Base-by-base conservation (phyloP, 1,139 yeast genomes). In the Blastobotrys capitulatus region DNA sequence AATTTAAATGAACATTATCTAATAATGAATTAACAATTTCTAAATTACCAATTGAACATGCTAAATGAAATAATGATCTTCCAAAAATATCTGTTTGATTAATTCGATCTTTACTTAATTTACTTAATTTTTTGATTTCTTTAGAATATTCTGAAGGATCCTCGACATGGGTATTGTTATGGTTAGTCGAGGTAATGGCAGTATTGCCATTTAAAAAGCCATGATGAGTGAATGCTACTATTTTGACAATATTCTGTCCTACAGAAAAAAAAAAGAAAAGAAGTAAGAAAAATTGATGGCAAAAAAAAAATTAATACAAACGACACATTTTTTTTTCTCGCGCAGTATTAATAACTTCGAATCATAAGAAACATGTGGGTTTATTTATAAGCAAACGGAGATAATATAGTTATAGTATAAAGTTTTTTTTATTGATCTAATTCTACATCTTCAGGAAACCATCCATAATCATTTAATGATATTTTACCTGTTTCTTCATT, bases 1-100 rank as follows among this genome's bases (percentile, higher is more conserved):
- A 19, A 42, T 82, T 74, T 10, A 73, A 60, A 42, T 75, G 72
- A 7, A 76, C 72, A 56, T 78, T 74, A 51, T 74, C 74, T 38
- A 84, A 64, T 6, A 85, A 57, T 38, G 70, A 69, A 15, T 41
- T 43, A 4, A 48, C 37, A 13, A 50, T 18, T 2, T 32, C 16
- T 18, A n/a, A 32, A 16, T 32, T 34, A 12, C 81, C 85, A 52
- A 74, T 65, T 45, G 79, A 70, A 47, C 81, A 77, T 25, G 81
- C 72, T 10, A 80, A 56, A 67, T 80, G 96, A 46, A 80, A 69
- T 16, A 83, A 68, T 0, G 86, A 78, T 52, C 96, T 73, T 1
- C 96, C 96, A 64, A 82, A 82, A 6, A 83, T 68, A 62, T 88
- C 96, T 53, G 88, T 70, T 52, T 70, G 71, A 20, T 64, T 61